Evolutionary conservation across 257 asterid genomes (phyloP).

Genomic region (Schizonepeta tenuifolia): DNA sequence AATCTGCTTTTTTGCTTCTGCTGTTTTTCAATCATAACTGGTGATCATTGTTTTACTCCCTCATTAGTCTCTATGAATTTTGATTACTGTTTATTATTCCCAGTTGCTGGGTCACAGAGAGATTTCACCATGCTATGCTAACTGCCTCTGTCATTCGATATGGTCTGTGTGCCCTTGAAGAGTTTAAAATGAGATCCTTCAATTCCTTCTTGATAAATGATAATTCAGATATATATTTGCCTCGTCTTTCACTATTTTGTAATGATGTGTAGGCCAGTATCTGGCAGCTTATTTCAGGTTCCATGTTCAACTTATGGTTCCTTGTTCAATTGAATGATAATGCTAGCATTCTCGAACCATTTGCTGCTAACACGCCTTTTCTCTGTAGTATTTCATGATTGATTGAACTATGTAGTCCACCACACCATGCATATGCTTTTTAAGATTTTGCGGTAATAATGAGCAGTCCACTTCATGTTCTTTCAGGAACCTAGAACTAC

Average conservation of each 20-base stretch:
- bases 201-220: too few species aligned
- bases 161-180: too few species aligned
- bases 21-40: too few species aligned
- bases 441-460: neutral
- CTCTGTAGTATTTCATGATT: conserved; percentile 16
- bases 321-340: conserved; percentile 3
- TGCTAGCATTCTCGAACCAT: neutral
- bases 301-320: neutral
- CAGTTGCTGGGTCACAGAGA: too few species aligned
- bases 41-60: too few species aligned
- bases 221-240: too few species aligned
- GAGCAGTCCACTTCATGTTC: neutral
- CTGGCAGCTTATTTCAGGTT: neutral
- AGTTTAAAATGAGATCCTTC: too few species aligned
- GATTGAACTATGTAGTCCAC: neutral
- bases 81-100: too few species aligned
- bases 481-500: neutral
- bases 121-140: too few species aligned
- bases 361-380: neutral
- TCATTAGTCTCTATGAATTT: too few species aligned
- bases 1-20: neutral
- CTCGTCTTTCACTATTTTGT: neutral
- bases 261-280: neutral
- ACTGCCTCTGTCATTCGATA: too few species aligned
- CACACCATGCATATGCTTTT: neutral